Evolutionary conservation across 2,329 filamentous ascomycete genomes (phyloP), one percentile per base, ranked within the genome.

Genomic region (Stagonosporopsis chrysanthemi): DNA sequence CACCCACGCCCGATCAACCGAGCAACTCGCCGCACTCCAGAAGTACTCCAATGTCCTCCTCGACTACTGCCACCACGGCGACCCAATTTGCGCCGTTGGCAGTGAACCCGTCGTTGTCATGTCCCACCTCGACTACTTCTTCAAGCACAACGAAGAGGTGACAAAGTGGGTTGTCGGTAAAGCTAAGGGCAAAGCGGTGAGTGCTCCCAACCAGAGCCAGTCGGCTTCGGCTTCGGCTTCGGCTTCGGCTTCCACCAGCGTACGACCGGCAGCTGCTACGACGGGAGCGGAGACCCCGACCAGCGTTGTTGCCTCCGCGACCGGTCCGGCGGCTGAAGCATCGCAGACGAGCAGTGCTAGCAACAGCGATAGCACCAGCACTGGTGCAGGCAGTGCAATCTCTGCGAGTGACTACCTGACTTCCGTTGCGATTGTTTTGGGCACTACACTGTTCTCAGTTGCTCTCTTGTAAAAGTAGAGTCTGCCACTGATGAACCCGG

Each of bases 71-170:
- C 86, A 89, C 64, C 75, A 80, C 15, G 67, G 82, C 5, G 86
- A 88, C 60, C 86, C 86, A 0, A 88, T 86, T 71, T 89, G 87
- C 78, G 88, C 85, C 68, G 56, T 64, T 0, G 85, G 83, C n/a
- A 70, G 66, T 56, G 22, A 43, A 14, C 86, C 86, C 28, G 84
- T 78, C 61, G 77, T 87, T 58, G 78, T 81, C 17, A 80, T 80
- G 55, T 80, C 80, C 9, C 86, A 88, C 68, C 81, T 87, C 63
- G 80, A 84, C 48, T 89, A 89, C 61, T 85, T 83, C 42, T 4
- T 64, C 15, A 24, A 60, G 48, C 69, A 67, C 52, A 68, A 72
- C 42, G 55, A 63, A 12, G 65, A 71, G 39, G 67, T 65, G 1
- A 35, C 50, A 4, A 41, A 64, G 23, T 71, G 64, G 64, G 49